Conservation (phyloP, 2,329 filamentous ascomycete species). For the Botryosphaeria dothidea region DNA sequence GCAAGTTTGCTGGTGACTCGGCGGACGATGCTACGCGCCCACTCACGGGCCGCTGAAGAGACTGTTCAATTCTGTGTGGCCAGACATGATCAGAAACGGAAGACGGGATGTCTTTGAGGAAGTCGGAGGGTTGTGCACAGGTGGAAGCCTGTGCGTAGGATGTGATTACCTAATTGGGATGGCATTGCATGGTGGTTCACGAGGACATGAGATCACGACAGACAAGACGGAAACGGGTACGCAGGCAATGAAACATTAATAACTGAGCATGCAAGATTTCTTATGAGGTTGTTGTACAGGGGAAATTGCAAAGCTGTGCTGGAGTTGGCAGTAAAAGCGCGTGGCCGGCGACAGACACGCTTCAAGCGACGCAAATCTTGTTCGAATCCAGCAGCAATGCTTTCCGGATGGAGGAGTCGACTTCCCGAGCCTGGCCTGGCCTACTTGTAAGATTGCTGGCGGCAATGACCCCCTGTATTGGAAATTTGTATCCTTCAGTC, state of each 20-base stretch:
- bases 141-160: background rate
- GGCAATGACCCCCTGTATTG: background rate
- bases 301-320: too few relatives aligned
- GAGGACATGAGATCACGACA: conserved; percentile 7
- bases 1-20: conserved; percentile 38
- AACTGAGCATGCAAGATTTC: background rate
- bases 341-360: too few relatives aligned
- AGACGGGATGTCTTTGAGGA: too few relatives aligned
- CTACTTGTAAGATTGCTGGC: background rate
- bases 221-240: background rate
- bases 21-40: conserved; percentile 37
- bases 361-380: too few relatives aligned
- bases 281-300: too few relatives aligned
- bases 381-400: too few relatives aligned
- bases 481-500: background rate
- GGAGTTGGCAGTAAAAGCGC: too few relatives aligned
- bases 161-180: background rate
- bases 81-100: too few relatives aligned
- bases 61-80: background rate
- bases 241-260: conserved; percentile 4
- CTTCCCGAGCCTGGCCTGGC: too few relatives aligned
- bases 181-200: background rate
- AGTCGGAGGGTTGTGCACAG: background rate
- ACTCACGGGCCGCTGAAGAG: conserved; percentile 39
- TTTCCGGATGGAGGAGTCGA: too few relatives aligned